Percentiles rank a stretch among this genome's conserved stretches.
Conservation (phyloP, 441 rosid species). For the Gossypium gossypioides region DNA sequence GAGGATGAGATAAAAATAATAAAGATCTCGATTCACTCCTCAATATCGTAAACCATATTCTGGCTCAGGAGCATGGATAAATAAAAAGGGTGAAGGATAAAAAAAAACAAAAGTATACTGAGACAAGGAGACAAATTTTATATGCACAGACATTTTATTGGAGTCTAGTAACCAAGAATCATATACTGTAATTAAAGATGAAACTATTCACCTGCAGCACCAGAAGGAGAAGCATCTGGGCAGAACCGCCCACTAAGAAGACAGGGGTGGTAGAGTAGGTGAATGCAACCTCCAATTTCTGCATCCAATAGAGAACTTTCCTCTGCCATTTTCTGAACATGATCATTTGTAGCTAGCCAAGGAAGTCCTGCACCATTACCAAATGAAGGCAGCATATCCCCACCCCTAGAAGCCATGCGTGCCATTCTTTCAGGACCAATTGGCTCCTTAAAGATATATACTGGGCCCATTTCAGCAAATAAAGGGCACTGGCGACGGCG, state of each 20-base stretch:
- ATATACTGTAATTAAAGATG: neutral
- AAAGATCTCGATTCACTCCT: neutral
- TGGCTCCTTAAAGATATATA: constrained; percentile 93
- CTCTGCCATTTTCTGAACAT: constrained; percentile 51
- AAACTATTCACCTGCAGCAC: constrained; percentile 69
- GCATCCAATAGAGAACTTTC: constrained; percentile 82
- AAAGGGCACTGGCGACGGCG: constrained; percentile 96
- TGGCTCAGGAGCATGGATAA: neutral
- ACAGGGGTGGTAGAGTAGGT: constrained; percentile 88
- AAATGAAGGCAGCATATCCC: constrained; percentile 83
- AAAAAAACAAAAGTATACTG: neutral
- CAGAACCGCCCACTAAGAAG: constrained; percentile 88
- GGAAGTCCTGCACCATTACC: constrained; percentile 95
- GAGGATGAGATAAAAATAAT: neutral
- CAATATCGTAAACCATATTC: neutral
- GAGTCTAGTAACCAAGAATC: neutral
- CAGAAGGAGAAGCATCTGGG: constrained; percentile 94
- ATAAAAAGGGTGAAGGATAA: neutral
- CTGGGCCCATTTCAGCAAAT: constrained; percentile 99
- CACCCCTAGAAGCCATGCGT: constrained; percentile 88
- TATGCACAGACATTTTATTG: neutral
- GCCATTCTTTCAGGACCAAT: constrained; percentile 88
- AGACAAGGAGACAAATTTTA: neutral
- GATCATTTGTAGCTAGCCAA: constrained; percentile 81
- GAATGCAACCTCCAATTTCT: constrained; percentile 77